Percentiles rank a stretch among this genome's conserved stretches.
Conservation (phyloP, 129 eudicot species). For the Logfia minima region DNA sequence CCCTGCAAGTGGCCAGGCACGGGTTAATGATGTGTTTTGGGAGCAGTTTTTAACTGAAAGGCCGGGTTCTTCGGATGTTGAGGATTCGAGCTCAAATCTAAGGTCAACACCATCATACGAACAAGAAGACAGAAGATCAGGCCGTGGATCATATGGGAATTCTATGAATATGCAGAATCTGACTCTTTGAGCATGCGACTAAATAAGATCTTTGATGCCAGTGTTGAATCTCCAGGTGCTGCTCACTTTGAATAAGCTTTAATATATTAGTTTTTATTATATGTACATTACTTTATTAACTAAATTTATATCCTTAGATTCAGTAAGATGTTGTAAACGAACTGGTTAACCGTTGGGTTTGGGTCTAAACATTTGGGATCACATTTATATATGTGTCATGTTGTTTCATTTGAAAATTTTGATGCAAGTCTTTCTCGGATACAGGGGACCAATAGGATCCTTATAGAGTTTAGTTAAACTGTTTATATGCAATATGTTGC, state of each 20-base stretch:
- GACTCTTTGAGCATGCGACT: slow-evolving; percentile 42
- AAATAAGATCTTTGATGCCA: not conserved
- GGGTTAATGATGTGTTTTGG: slow-evolving; percentile 88
- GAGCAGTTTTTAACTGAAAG: slow-evolving; percentile 93
- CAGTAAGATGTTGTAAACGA: not conserved
- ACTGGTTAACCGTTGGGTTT: not conserved
- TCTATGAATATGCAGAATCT: slow-evolving; percentile 53
- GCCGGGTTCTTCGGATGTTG: slow-evolving; percentile 74
- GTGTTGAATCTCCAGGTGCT: slow-evolving; percentile 17
- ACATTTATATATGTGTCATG: not conserved
- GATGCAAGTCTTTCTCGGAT: not conserved
- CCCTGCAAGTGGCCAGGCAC: slow-evolving; percentile 40
- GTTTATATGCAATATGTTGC: too few relatives aligned
- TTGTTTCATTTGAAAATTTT: not conserved
- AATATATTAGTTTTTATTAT: not conserved
- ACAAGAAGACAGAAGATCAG: slow-evolving; percentile 50
- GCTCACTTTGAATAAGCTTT: slow-evolving; percentile 19
- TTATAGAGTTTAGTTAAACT: not conserved
- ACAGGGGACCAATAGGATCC: not conserved
- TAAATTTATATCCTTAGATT: not conserved
- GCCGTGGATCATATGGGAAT: slow-evolving; percentile 44
- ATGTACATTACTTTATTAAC: not conserved
- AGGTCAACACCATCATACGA: slow-evolving; percentile 53
- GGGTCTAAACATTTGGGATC: not conserved
- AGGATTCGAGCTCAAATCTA: slow-evolving; percentile 60